Evolutionary conservation across 805 yeast species (phyloP).

Genomic region (Wickerhamiella spandovensis): DNA sequence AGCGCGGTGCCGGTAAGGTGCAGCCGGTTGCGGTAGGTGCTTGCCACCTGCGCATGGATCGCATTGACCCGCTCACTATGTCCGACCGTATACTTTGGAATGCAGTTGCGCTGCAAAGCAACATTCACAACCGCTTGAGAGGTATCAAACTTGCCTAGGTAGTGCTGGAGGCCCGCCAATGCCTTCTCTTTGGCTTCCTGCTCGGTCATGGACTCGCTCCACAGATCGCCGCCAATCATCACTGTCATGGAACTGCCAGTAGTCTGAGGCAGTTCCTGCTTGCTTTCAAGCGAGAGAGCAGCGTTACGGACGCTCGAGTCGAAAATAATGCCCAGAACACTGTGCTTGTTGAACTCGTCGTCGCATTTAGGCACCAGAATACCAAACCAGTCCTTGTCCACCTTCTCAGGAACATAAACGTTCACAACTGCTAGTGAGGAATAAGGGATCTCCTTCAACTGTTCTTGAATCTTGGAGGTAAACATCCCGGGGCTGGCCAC

Average conservation of each 20-base stretch:
- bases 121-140: conserved; percentile 22
- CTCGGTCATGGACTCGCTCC: conserved; percentile 25
- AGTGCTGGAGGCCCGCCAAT: conserved; percentile 28
- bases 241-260: conserved; percentile 48
- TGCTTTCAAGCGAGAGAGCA: conserved; percentile 24
- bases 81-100: conserved; percentile 73
- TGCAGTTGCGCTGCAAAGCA: conserved; percentile 40
- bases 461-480: conserved; percentile 2
- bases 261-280: conserved; percentile 3
- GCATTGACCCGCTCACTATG: conserved; percentile 34
- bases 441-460: conserved; percentile 32
- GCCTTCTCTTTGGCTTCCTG: conserved; percentile 23
- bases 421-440: conserved; percentile 56
- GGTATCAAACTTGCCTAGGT: conserved; percentile 25
- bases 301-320: conserved; percentile 74
- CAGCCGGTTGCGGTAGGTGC: conserved; percentile 30
- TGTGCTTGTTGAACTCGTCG: conserved; percentile 35
- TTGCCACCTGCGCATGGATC: conserved; percentile 25
- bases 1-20: conserved; percentile 69
- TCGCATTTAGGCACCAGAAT: conserved; percentile 58
- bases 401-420: conserved; percentile 38
- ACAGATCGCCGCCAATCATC: conserved; percentile 79
- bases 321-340: conserved; percentile 73
- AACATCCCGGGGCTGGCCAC: conserved; percentile 11
- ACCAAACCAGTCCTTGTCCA: conserved; percentile 62